Evolutionary conservation across 106 monocot genomes (phyloP).

Genomic region (Gastrodia elata): DNA sequence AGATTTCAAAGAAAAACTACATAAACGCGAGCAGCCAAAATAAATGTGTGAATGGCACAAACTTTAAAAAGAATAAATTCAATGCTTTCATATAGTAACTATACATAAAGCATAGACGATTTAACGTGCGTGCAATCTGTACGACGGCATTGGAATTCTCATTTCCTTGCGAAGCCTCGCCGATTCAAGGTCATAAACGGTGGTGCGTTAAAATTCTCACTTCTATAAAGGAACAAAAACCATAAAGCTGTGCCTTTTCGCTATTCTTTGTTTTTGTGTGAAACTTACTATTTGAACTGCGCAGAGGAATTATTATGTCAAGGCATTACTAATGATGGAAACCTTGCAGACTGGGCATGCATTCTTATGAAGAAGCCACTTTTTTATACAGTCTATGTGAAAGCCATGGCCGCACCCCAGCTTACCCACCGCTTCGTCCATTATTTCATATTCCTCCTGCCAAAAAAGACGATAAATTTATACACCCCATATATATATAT

Average conservation of each 20-base stretch:
- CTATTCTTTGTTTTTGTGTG: too few relatives aligned
- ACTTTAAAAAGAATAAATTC: neutral
- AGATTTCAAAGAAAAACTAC: too few relatives aligned
- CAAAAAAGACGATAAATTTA: neutral
- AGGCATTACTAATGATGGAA: constrained; percentile 32
- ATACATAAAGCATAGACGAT: neutral
- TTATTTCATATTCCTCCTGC: constrained; percentile 82
- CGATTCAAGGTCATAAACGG: too few relatives aligned
- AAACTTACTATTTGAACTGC: too few relatives aligned
- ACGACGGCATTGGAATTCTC: neutral
- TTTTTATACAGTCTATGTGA: constrained; percentile 73
- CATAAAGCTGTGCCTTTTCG: too few relatives aligned
- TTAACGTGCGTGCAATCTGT: neutral
- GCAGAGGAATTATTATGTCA: constrained; percentile 1
- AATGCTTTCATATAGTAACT: neutral
- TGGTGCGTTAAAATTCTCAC: too few relatives aligned
- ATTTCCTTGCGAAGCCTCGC: too few relatives aligned
- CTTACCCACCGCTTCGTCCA: constrained; percentile 64
- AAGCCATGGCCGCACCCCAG: constrained; percentile 76
- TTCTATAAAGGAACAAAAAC: too few relatives aligned
- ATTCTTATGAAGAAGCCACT: constrained; percentile 90
- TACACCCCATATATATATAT: too few relatives aligned
- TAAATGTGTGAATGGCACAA: neutral
- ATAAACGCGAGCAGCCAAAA: too few relatives aligned
- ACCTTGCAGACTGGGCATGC: constrained; percentile 90